Evolutionary conservation across 2,329 filamentous ascomycete genomes (phyloP), one percentile per base, ranked within the genome.

Genomic region (Grosmannia clavigera): DNA sequence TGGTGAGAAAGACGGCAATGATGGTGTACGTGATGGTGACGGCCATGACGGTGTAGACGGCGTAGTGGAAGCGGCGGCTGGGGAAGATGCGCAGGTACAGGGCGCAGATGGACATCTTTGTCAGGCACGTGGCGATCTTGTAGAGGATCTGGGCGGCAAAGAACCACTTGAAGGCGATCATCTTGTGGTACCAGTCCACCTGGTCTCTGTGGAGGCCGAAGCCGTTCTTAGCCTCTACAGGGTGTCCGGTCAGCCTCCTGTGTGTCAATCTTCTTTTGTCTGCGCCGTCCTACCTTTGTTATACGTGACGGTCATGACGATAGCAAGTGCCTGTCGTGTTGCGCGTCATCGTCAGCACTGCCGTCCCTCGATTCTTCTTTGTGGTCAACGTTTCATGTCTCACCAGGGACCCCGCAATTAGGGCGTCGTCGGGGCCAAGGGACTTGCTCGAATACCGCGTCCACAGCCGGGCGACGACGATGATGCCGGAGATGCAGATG

Each of bases 1-100:
- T 50, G 35, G 58, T 61, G 27, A 65, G 60, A 10, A 65, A 50
- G 19, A 61, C 56, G 52, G 64, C 64, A 58, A 65, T 57, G 31
- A 67, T 54, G 57, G 64, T 67, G 64, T 65, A 68, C 9, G 33
- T 61, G 14, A 63, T 29, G 46, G 50, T 53, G 25, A 65, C 55
- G 50, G 52, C 55, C 55, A 56, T 58, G 46, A 63, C 59, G 55
- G 65, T 61, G 31, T 46, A 54, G 38, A 60, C 59, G 14, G 48
- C 60, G 29, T 61, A 59, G 35, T 61, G 63, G 62, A 68, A 67
- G 33, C 31, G 48, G 22, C 58, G 60, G 60, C 59, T 61, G 38
- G 66, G 66, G 61, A 68, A 67, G 59, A 67, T 65, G 38, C 66
- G 66, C 35, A 63, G 60, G 61, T 68, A 68, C 64, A 68, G 65